Base-by-base conservation (phyloP, 129 eudicot species). In the Escallonia herrerae region DNA sequence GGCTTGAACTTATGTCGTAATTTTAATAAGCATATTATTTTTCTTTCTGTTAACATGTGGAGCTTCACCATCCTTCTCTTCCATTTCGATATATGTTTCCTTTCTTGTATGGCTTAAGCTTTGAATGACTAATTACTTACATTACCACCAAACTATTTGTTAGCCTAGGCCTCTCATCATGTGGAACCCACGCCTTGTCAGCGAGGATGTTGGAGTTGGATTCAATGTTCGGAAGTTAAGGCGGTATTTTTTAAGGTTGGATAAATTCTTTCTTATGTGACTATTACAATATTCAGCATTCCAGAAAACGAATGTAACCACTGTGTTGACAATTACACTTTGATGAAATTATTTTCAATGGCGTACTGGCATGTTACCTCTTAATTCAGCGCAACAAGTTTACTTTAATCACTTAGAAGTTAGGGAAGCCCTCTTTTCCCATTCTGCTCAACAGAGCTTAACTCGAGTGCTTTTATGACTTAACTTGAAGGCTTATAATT, bases 101-200 rank as follows among this genome's bases (percentile, higher is more conserved):
- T 11, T 11, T 59, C 4, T 40, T 10, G 10, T 43, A 13, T 52
- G 38, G 40, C 71, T 51, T 22, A 39, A 60, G 56, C 57, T 62
- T 62, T 41, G 62, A 63, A 11, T 37, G 15, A 46, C 48, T 52
- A 37, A 6, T 58, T 65, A 53, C 52, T 73, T 22, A 38, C 43
- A 62, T 43, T 49, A 64, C 49, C 43, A 56, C 66, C 66, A 47
- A 62, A 58, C 71, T 37, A 40, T 74, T 58, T 79, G 63, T 65
- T 79, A 94, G 99, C 95, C 99, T 65, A 80, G 95, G 74, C 99
- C 99, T 78, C 93, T 94, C 58, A 82, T 94, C 76, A 94, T 94
- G 99, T 94, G 99, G 99, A 94, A 94, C 80, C 99, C 99, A 10
- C 95, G 97, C 52, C 97, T 94, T 69, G 59, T 94, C 15, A 94